phyloP scores from a whole-genome alignment of 495 filamentous ascomycete genomes.

The Lepraria neglecta region DNA sequence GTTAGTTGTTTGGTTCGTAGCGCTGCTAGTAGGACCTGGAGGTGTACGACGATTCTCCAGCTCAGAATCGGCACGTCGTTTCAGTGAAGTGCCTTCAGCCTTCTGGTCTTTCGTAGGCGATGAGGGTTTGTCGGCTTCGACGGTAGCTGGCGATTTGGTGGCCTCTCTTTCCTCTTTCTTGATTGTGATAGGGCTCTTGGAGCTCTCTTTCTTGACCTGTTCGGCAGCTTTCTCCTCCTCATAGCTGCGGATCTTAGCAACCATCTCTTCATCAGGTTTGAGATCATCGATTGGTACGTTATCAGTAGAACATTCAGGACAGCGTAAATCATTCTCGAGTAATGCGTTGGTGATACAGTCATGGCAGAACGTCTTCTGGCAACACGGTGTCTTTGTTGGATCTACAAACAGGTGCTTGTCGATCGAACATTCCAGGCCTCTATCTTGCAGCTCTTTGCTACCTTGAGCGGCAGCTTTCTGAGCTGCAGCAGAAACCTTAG shows the following conservation, averaged over 20 bases:
- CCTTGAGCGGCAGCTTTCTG: constrained; percentile 62
- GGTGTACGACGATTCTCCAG: constrained; percentile 58
- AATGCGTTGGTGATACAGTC: constrained; percentile 97
- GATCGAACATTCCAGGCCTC: constrained; percentile 85
- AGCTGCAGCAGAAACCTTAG: constrained; percentile 72
- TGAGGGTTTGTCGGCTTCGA: constrained; percentile 14
- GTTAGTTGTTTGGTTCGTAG: constrained; percentile 25
- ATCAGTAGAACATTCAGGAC: constrained; percentile 82
- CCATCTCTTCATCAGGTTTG: constrained; percentile 66
- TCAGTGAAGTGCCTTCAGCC: not conserved
- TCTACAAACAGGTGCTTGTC: constrained; percentile 96
- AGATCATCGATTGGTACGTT: constrained; percentile 92
- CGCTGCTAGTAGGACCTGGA: constrained; percentile 36
- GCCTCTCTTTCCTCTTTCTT: constrained; percentile 38
- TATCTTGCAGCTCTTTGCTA: constrained; percentile 74
- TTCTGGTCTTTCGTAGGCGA: constrained; percentile 20
- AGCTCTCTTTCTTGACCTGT: constrained; percentile 58
- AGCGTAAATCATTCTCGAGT: constrained; percentile 95
- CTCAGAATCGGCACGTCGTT: constrained; percentile 67
- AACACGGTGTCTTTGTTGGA: constrained; percentile 97
- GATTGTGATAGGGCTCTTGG: constrained; percentile 45
- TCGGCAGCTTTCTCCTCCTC: constrained; percentile 61
- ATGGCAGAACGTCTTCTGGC: constrained; percentile 94
- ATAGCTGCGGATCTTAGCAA: constrained; percentile 37
- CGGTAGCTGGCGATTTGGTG: constrained; percentile 8